Evolutionary conservation across 1,139 yeast genomes (phyloP).

Genomic region (Kodamaea alishanica): DNA sequence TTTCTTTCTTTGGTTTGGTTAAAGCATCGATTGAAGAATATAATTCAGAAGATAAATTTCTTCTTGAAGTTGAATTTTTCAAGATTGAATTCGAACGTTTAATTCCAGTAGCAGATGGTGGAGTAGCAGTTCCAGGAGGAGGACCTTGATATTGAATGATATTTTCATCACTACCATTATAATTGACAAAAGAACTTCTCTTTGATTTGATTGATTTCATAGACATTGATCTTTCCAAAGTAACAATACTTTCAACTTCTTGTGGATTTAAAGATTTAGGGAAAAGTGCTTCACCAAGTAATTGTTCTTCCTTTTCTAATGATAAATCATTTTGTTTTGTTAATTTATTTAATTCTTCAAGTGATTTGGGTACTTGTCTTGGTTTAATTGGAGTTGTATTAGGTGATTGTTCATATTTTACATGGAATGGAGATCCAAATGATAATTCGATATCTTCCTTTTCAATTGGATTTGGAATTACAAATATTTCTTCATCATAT

Average conservation of each 20-base stretch:
- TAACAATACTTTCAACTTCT: conserved; percentile 72
- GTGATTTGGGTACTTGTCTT: conserved; percentile 1
- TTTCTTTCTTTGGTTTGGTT: not conserved
- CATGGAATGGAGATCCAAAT: conserved; percentile 37
- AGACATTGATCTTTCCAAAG: conserved; percentile 68
- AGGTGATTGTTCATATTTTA: conserved; percentile 17
- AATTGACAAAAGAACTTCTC: conserved; percentile 42
- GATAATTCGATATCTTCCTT: conserved; percentile 10
- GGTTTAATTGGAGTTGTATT: conserved; percentile 2
- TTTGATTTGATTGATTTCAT: conserved; percentile 36
- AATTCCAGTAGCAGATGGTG: conserved; percentile 18
- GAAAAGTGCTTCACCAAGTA: conserved; percentile 62
- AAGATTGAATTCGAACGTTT: conserved; percentile 52
- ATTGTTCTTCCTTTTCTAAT: conserved; percentile 8
- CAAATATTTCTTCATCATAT: conserved; percentile 31
- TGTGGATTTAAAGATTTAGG: conserved; percentile 64
- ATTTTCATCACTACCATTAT: conserved; percentile 48
- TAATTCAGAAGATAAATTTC: conserved; percentile 13
- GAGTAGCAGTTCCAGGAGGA: conserved; percentile 10
- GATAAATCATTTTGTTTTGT: conserved; percentile 1
- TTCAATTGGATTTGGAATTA: conserved; percentile 10
- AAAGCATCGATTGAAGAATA: conserved; percentile 11
- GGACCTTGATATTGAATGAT: conserved; percentile 32
- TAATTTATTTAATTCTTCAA: conserved; percentile 8
- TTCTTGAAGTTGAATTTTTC: conserved; percentile 30